Conservation (phyloP, 164 flowering plant genomes). For the Piper betle region DNA sequence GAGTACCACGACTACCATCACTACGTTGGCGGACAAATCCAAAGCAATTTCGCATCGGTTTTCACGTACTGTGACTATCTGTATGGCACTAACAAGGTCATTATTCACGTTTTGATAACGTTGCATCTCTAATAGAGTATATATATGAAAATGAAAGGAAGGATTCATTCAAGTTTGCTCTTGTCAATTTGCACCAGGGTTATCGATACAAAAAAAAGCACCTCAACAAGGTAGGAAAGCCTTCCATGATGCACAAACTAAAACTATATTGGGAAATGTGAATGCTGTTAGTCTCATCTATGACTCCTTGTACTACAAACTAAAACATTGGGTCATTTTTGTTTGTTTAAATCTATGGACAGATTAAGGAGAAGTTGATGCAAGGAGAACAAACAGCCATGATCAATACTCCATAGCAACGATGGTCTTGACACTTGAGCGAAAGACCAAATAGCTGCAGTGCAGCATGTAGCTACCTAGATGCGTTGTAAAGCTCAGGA, state of each 20-base stretch:
- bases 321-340: not conserved
- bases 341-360: not conserved
- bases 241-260: not conserved
- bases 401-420: too few relatives aligned
- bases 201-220: slow-evolving; percentile 70
- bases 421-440: slow-evolving; percentile 6
- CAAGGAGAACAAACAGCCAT: slow-evolving; percentile 20
- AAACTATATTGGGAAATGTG: not conserved
- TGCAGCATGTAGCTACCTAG: not conserved
- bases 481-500: not conserved
- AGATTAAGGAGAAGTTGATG: slow-evolving; percentile 29
- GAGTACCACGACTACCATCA: slow-evolving; percentile 97
- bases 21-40: slow-evolving; percentile 92
- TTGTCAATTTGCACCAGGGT: slow-evolving; percentile 41
- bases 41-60: slow-evolving; percentile 84
- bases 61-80: slow-evolving; percentile 95
- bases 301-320: not conserved
- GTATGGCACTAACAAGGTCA: slow-evolving; percentile 95
- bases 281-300: too few relatives aligned
- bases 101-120: not conserved
- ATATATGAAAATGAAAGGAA: not conserved
- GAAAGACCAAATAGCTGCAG: slow-evolving; percentile 34
- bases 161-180: not conserved
- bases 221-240: slow-evolving; percentile 40
- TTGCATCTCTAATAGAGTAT: not conserved